Base-by-base conservation (phyloP, 441 rosid genomes). In the Croton setiger region DNA sequence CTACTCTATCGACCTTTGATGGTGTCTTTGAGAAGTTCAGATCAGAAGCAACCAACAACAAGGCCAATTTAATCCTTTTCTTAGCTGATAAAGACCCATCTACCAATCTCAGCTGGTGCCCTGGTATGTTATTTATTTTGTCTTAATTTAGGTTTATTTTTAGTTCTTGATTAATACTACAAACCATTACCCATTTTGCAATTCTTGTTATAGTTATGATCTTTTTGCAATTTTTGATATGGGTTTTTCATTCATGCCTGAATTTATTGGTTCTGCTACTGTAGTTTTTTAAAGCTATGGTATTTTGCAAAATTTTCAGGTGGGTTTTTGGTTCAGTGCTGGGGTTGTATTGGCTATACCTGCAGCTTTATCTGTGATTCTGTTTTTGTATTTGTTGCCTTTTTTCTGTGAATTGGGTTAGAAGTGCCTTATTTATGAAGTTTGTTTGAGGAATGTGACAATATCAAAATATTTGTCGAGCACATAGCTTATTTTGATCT, bases 101-200 rank as follows among this genome's bases (percentile, higher is more conserved):
- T 37, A 89, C 97, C 18, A 65, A 77, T 47, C 88, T 72, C 54
- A 86, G 95, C 74, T 88, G 96, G 96, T 90, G 96, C 77, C 96
- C 98, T 55, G 93, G 94, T 87, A 75, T 20, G 17, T 47, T 15
- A 23, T 47, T 51, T 10, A 6, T 1, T 31, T 36, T 15, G 6
- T 21, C 2, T 15, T 54, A 21, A 27, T 14, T 14, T 41, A 57
- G 53, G 9, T 21, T 21, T 48, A 39, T 43, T 1, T 48, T 54
- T 44, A 21, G 31, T 63, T 17, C 23, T 36, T 27, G 18, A 12
- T 31, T 14, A 10, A 4, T 36, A 18, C 9, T n/a, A n/a, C n/a
- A 31, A 14, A 57, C 23, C 15, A 44, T 27, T 15, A 33, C 64
- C 45, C 56, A 49, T 18, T 33, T 23, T 39, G 8, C 21, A 57